Percentiles rank a stretch among this genome's conserved stretches.
Evolutionary conservation across 2,329 filamentous ascomycete species (phyloP).

Genomic region (Onygenales sp.): DNA sequence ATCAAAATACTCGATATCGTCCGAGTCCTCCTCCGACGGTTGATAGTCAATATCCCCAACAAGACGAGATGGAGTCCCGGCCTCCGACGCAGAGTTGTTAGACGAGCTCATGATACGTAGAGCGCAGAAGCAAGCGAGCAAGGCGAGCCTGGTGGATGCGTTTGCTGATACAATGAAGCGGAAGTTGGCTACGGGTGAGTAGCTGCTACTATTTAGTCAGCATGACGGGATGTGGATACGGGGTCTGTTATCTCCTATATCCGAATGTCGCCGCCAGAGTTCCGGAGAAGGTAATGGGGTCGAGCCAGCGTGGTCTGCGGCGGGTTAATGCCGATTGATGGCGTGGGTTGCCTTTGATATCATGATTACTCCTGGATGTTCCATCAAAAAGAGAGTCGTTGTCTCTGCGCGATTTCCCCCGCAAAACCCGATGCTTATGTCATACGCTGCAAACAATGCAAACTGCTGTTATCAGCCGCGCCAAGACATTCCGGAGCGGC

Average conservation of each 20-base stretch:
- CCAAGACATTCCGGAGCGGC: not conserved
- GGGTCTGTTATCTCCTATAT: not conserved
- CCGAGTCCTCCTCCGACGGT: slow-evolving; percentile 31
- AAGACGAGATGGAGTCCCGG: not conserved
- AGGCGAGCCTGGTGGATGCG: too few species aligned
- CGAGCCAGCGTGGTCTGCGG: too few species aligned
- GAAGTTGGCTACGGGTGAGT: not conserved
- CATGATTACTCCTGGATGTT: not conserved
- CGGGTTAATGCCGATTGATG: too few species aligned
- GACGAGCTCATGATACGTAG: not conserved
- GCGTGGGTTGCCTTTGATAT: not conserved
- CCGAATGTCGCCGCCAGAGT: not conserved
- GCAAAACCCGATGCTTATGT: too few species aligned
- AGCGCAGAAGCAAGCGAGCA: too few species aligned
- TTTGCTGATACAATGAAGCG: not conserved
- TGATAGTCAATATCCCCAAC: slow-evolving; percentile 40
- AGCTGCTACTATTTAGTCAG: not conserved
- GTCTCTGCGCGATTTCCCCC: too few species aligned
- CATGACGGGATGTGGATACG: not conserved
- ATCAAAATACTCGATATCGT: slow-evolving; percentile 25
- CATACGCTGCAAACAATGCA: not conserved
- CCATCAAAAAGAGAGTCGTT: not conserved
- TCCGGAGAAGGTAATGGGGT: too few species aligned
- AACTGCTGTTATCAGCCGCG: not conserved
- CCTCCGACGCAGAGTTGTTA: not conserved